Evolutionary conservation across 495 filamentous ascomycete species (phyloP), one percentile per base, ranked within the genome.

Genomic region (Podospora pseudocomata): DNA sequence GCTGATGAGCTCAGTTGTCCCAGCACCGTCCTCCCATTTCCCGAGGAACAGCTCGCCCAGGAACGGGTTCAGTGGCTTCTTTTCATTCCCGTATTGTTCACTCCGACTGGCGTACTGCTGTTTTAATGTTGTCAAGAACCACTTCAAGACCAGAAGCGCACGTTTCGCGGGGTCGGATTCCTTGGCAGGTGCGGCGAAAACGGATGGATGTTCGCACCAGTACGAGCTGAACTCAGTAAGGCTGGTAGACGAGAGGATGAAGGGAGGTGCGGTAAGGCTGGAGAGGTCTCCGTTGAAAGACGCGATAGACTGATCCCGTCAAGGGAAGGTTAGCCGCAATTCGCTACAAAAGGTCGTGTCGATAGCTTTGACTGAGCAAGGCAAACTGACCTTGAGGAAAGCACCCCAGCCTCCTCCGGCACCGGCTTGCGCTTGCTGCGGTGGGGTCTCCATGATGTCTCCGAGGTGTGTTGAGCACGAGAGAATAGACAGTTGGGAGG

Each of bases 221-320:
- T 97, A 98, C 60, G 93, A 92, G 67, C 91, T 94, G 83, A 94
- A 99, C 78, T 99, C 95, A 71, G 90, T 91, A 63, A 99, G 85
- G 72, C 92, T 96, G 66, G 91, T 97, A 28, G 90, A 88, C 62
- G 92, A 94, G 54, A 97, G 89, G 78, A 99, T 97, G 78, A 97
- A 99, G 13, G 95, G 92, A 53, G 95, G 95, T 23, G 95, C 94
- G 39, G 95, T 97, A 79, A 98, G 83, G 65, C 92, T 92, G 15
- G 94, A 91, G 58, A 99, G 88, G 73, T 99, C 95, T 73, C 96
- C 95, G 80, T 92, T 97, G 84, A 97, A 98, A 20, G 92, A 95
- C 53, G 95, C 92, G 74, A 99, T 93, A 30, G 94, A 96, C 92
- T 96, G 59, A 16, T 49, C 39, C 39, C 7, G 13, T 6, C 39